phyloP scores from a whole-genome alignment of 805 yeast genomes.

The Ogataea minuta region DNA sequence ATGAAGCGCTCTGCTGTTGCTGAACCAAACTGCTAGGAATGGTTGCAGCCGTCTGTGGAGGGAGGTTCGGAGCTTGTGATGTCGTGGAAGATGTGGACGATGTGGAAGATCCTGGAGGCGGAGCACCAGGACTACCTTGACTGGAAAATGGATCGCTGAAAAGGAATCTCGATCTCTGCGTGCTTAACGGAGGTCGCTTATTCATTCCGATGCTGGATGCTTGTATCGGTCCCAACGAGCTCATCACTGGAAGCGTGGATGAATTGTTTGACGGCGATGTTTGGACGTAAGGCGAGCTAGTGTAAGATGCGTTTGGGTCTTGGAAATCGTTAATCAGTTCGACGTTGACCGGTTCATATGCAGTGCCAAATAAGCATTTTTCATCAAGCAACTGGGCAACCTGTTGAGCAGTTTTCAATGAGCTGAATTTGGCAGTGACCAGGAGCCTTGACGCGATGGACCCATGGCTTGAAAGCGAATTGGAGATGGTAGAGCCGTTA shows the following conservation, averaged over 20 bases:
- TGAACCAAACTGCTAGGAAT: conserved; percentile 13
- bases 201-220: conserved; percentile 11
- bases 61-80: conserved; percentile 14
- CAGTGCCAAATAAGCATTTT: conserved; percentile 49
- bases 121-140: conserved; percentile 13
- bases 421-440: conserved; percentile 45
- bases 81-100: conserved; percentile 17
- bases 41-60: conserved; percentile 14
- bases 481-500: conserved; percentile 15
- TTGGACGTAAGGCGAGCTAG: conserved; percentile 17
- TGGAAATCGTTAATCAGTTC: conserved; percentile 38
- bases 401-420: conserved; percentile 42
- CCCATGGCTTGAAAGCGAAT: conserved; percentile 20
- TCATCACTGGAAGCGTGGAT: conserved; percentile 13
- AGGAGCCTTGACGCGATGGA: conserved; percentile 29
- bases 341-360: conserved; percentile 40
- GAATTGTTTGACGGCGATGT: conserved; percentile 19
- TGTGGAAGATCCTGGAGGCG: conserved; percentile 19
- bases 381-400: conserved; percentile 41
- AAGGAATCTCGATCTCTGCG: conserved; percentile 64
- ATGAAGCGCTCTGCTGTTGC: conserved; percentile 16
- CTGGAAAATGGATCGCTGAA: conserved; percentile 59
- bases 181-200: conserved; percentile 54
- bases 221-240: conserved; percentile 13
- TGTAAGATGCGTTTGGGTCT: conserved; percentile 15